Evolutionary conservation across 2,329 filamentous ascomycete genomes (phyloP), one percentile per base, ranked within the genome.

Genomic region (Chaetomiaceae sp.): DNA sequence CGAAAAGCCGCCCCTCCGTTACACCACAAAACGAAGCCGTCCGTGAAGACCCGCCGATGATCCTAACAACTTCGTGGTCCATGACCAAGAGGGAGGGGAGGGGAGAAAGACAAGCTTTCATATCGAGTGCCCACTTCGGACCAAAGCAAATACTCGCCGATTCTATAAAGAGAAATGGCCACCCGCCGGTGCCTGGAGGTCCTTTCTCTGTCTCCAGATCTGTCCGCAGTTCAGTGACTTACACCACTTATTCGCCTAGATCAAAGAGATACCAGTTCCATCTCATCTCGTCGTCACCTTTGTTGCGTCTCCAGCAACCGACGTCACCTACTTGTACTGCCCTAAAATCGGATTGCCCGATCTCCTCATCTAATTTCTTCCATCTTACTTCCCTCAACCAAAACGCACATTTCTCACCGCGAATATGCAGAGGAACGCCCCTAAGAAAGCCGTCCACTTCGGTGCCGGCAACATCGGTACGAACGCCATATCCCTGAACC

Each of bases 391-490:
- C 13, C 23, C 21, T 21, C n/a, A 18, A 33, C 16, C 40, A 32
- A 33, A 53, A 13, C 20, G 8, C 41, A 50, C 34, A 50, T 34
- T 11, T n/a, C n/a, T n/a, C n/a, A 45, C 23, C 44, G 16, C 18
- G 54, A 56, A 50, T 6, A 57, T 59, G 55, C n/a, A 43, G 37
- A 55, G 57, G 49, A 59, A 59, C 38, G 46, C 47, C 21, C 53
- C 59, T 59, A 84, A 82, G 70, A 89, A 86, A 69, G 88, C 88
- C 62, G 82, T 92, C 69, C 89, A 92, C 74, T 92, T 94, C 64
- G 89, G 89, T 62, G 87, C 87, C 65, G 89, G 89, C 68, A 92
- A 92, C 72, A 92, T 94, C 67, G 89, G 86, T 72, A 73, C 51
- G 74, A 66, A 20, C 16, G 32, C 8, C 20, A 9, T n/a, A 14